These are phyloP conservation scores for Cladobotryum mycophilum DNA, from an alignment of 2,329 filamentous ascomycete genomes.

Conservation along the genomic window DNA sequence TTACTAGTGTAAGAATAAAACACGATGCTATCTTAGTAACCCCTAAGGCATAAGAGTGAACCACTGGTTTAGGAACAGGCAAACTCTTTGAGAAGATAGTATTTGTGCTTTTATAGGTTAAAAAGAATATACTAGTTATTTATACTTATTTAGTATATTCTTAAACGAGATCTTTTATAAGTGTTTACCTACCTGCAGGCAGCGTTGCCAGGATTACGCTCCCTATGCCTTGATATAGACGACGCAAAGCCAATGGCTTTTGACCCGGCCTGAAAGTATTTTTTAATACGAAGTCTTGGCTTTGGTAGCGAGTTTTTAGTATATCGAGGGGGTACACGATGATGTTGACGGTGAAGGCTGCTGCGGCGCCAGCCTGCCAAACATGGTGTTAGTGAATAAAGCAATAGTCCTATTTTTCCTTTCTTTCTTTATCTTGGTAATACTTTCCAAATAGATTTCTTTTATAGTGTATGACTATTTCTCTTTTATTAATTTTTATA, in stretches of 20 bases:
- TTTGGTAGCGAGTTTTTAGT: constrained; percentile 80
- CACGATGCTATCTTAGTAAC: constrained; percentile 79
- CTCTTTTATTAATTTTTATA: neutral
- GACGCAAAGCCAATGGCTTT: constrained; percentile 53
- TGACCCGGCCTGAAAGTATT: constrained; percentile 54
- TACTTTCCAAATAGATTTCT: neutral
- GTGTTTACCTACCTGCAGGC: constrained; percentile 61
- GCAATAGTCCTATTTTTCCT: neutral
- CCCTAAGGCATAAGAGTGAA: constrained; percentile 69
- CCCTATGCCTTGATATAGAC: constrained; percentile 81
- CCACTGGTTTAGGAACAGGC: constrained; percentile 57
- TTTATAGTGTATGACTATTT: neutral
- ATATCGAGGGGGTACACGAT: constrained; percentile 86
- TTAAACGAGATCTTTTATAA: neutral
- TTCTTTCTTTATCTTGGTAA: neutral
- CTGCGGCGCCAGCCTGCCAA: constrained; percentile 69
- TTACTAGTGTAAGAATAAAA: constrained; percentile 78
- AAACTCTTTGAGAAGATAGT: constrained; percentile 47
- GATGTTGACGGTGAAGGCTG: constrained; percentile 80
- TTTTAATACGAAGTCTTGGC: constrained; percentile 63
- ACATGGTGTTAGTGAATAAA: neutral
- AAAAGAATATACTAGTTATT: constrained; percentile 78
- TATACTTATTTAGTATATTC: neutral
- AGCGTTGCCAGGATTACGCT: constrained; percentile 80
- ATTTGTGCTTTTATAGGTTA: constrained; percentile 78